These are phyloP conservation scores for Blastocystis sp. DNA, from an alignment of 352 stramenopile species.

Conservation along the genomic window DNA sequence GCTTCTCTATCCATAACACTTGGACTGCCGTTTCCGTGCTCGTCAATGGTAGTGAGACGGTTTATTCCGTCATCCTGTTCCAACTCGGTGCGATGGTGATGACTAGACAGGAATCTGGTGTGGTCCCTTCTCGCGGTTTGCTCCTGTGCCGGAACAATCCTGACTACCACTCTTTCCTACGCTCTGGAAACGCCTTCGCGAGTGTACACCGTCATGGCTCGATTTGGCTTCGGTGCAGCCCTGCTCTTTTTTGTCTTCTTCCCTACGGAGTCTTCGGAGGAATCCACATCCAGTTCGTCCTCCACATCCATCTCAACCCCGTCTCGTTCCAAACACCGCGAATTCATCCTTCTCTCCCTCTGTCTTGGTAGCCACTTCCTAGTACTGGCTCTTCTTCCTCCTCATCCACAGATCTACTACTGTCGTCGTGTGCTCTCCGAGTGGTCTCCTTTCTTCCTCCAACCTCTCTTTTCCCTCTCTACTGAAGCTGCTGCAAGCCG, in stretches of 20 bases:
- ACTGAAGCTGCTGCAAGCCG: not conserved
- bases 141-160: slow-evolving; percentile 6
- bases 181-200: not conserved
- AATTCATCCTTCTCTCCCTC: not conserved
- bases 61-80: slow-evolving; percentile 24
- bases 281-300: not conserved
- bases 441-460: slow-evolving; percentile 19
- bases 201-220: not conserved
- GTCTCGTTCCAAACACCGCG: not conserved
- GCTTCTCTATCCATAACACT: not conserved
- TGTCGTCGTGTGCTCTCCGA: slow-evolving; percentile 30
- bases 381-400: not conserved
- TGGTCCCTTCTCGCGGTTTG: slow-evolving; percentile 25
- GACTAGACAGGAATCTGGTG: slow-evolving; percentile 7
- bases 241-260: slow-evolving; percentile 30
- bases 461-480: not conserved
- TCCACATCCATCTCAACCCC: too few species aligned
- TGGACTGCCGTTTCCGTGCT: slow-evolving; percentile 49
- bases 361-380: not conserved
- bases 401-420: slow-evolving; percentile 30
- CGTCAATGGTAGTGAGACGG: slow-evolving; percentile 1
- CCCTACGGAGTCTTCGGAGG: not conserved
- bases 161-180: not conserved
- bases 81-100: not conserved
- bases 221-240: slow-evolving; percentile 2